These are phyloP conservation scores for Elsinoe australis DNA, from an alignment of 2,329 filamentous ascomycete species.

Conservation along the genomic window DNA sequence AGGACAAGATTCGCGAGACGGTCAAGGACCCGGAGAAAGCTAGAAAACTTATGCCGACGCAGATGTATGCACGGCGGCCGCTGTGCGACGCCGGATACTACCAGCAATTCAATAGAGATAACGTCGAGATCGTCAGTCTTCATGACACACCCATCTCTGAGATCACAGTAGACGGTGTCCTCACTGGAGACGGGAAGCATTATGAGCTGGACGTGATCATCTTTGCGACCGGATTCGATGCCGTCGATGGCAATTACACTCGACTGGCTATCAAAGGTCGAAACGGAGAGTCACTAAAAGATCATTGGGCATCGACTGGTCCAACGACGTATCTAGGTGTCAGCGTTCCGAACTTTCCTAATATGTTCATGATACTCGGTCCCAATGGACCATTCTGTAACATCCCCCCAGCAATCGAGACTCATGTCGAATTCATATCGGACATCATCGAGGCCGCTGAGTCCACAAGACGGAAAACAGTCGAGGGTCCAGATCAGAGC, in stretches of 20 bases:
- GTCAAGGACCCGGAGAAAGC: constrained; percentile 43
- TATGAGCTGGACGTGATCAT: constrained; percentile 39
- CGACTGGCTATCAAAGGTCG: constrained; percentile 28
- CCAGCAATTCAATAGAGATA: constrained; percentile 35
- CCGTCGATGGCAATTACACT: constrained; percentile 29
- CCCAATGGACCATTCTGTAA: constrained; percentile 36
- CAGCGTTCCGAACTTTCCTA: constrained; percentile 35
- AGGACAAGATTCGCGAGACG: constrained; percentile 43
- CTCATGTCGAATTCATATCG: constrained; percentile 39
- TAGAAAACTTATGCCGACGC: constrained; percentile 46
- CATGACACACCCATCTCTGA: constrained; percentile 35
- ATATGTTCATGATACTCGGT: constrained; percentile 38
- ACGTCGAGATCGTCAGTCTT: constrained; percentile 37
- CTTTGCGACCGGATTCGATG: constrained; percentile 41
- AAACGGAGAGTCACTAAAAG: constrained; percentile 26
- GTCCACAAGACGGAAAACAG: not conserved
- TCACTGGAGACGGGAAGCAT: constrained; percentile 34
- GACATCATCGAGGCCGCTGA: constrained; percentile 33
- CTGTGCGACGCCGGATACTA: constrained; percentile 28
- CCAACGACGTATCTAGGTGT: constrained; percentile 36
- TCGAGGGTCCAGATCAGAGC: no score
- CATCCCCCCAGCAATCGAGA: constrained; percentile 38
- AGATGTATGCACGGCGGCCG: constrained; percentile 31
- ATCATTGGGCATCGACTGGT: constrained; percentile 29
- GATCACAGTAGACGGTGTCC: constrained; percentile 35